Conservation (phyloP, 2,329 filamentous ascomycete genomes). For the Penicillium sp. region DNA sequence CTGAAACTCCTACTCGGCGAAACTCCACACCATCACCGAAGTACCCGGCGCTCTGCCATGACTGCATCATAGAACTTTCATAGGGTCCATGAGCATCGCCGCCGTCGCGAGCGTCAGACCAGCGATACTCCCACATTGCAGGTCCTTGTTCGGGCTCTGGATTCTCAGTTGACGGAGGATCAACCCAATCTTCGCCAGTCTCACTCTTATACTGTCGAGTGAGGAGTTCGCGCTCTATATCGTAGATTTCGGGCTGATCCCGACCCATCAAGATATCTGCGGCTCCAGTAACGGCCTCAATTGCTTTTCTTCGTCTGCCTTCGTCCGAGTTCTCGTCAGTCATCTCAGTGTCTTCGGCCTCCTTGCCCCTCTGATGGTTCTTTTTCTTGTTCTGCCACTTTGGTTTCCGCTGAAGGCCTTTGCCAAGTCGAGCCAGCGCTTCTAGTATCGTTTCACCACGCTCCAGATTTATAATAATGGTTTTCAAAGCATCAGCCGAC, state of each 20-base stretch:
- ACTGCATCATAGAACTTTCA: constrained; percentile 81
- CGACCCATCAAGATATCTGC: constrained; percentile 84
- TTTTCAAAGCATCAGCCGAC: constrained; percentile 72
- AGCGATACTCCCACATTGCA: constrained; percentile 85
- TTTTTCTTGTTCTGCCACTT: constrained; percentile 65
- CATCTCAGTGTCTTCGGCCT: constrained; percentile 68
- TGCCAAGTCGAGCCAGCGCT: constrained; percentile 79
- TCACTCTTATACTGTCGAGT: constrained; percentile 82
- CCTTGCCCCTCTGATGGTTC: constrained; percentile 53
- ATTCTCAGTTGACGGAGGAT: constrained; percentile 42
- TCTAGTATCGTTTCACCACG: constrained; percentile 85
- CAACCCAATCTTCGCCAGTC: constrained; percentile 83
- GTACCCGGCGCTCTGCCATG: constrained; percentile 90
- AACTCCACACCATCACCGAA: constrained; percentile 88
- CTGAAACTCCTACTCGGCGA: constrained; percentile 60
- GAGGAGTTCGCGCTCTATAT: constrained; percentile 80
- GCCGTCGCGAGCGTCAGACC: constrained; percentile 84
- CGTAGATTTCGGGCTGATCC: constrained; percentile 89
- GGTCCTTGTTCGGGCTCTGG: constrained; percentile 40
- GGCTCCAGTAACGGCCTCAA: constrained; percentile 83
- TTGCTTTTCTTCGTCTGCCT: constrained; percentile 68
- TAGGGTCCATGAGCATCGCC: constrained; percentile 84
- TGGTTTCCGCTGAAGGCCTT: constrained; percentile 61
- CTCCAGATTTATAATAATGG: constrained; percentile 74
- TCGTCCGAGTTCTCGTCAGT: constrained; percentile 73